These are phyloP conservation scores for Salix caprea DNA, from an alignment of 345 rosid species.

Conservation along the genomic window DNA sequence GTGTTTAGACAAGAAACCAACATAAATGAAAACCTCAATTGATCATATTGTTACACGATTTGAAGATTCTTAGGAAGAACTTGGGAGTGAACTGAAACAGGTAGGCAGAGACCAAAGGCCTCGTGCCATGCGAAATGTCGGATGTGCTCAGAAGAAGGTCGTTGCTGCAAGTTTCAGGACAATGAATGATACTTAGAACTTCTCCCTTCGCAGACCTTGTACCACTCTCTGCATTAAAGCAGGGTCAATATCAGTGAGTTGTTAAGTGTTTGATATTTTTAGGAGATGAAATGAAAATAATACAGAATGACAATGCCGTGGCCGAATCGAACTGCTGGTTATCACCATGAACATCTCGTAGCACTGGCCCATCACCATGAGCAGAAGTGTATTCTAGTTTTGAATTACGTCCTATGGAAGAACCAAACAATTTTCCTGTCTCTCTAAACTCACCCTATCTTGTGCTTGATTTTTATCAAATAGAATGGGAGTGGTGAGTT, in stretches of 20 bases:
- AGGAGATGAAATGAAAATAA: neutral
- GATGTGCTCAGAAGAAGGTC: slow-evolving; percentile 13
- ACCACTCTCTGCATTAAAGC: neutral
- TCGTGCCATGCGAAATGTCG: slow-evolving; percentile 15
- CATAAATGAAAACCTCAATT: neutral
- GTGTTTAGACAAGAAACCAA: neutral
- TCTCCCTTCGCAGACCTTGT: neutral
- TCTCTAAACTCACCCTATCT: too few relatives aligned
- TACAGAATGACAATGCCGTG: neutral
- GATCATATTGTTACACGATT: neutral
- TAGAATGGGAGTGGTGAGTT: too few relatives aligned
- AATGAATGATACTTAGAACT: slow-evolving; percentile 6
- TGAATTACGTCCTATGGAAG: neutral
- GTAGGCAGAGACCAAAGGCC: slow-evolving; percentile 12
- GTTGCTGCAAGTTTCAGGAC: slow-evolving; percentile 14
- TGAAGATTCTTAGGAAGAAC: slow-evolving; percentile 1
- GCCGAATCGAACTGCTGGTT: too few relatives aligned
- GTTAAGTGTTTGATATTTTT: neutral
- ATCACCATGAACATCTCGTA: neutral
- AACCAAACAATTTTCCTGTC: neutral
- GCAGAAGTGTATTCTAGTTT: neutral
- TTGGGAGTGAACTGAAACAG: slow-evolving; percentile 1
- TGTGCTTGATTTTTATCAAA: too few relatives aligned
- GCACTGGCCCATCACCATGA: too few relatives aligned
- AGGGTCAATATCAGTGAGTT: slow-evolving; percentile 27